A percentile compares a stretch with the other conserved stretches of the same genome.
phyloP scores from a whole-genome alignment of 2,329 filamentous ascomycete genomes.

The Rutstroemia sp. region DNA sequence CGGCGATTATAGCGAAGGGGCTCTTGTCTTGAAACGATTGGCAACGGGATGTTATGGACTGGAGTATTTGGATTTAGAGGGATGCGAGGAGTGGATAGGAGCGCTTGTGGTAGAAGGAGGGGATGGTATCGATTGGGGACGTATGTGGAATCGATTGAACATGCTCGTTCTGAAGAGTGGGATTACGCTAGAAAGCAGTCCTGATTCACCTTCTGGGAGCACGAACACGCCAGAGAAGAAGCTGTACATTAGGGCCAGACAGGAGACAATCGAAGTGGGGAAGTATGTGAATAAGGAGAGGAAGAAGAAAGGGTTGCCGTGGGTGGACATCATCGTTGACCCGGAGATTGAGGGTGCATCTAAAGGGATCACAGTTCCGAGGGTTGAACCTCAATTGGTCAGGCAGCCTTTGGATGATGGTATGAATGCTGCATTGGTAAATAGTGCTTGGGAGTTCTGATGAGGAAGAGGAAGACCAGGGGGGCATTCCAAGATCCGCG shows the following conservation, averaged over 20 bases:
- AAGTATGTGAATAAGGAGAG: not conserved
- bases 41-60: conserved; percentile 48
- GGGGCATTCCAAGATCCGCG: no score
- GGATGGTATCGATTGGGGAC: conserved; percentile 22
- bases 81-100: conserved; percentile 46
- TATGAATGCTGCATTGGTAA: not conserved
- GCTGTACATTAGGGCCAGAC: not conserved
- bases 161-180: conserved; percentile 5
- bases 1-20: conserved; percentile 52
- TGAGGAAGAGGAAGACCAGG: not conserved
- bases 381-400: no score
- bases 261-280: not conserved
- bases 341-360: not conserved
- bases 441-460: conserved; percentile 8
- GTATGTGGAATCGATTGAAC: conserved; percentile 20
- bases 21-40: conserved; percentile 47
- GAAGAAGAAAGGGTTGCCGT: not conserved
- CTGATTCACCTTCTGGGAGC: not conserved
- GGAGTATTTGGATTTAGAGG: conserved; percentile 54
- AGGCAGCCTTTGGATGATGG: not conserved
- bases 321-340: conserved; percentile 3
- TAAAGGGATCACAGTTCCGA: not conserved
- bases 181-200: not conserved
- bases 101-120: conserved; percentile 11
- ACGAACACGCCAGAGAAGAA: not conserved